Conservation (phyloP, 805 yeast genomes). For the Candida manassasensis region DNA sequence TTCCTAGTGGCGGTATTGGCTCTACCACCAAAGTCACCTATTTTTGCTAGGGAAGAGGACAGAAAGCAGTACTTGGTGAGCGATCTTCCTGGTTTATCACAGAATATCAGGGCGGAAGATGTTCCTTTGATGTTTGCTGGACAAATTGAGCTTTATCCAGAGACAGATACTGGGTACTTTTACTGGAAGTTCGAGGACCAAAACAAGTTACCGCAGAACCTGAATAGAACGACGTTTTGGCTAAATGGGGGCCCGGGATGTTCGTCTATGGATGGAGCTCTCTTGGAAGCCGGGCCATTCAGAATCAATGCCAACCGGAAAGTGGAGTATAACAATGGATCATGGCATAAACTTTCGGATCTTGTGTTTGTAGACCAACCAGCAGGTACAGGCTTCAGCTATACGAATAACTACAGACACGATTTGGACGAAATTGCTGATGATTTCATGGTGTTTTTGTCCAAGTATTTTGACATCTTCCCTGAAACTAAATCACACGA, state of each 20-base stretch:
- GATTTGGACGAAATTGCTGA: conserved; percentile 55
- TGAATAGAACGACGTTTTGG: conserved; percentile 67
- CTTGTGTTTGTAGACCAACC: conserved; percentile 92
- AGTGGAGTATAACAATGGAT: conserved; percentile 58
- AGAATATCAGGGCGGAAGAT: conserved; percentile 26
- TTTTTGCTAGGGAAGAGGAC: conserved; percentile 4
- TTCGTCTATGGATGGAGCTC: conserved; percentile 95
- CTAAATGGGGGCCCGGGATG: conserved; percentile 99
- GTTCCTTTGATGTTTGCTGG: conserved; percentile 61
- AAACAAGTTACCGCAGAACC: conserved; percentile 24
- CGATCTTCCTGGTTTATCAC: conserved; percentile 33
- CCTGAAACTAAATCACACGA: conserved; percentile 66
- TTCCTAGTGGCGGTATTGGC: conserved; percentile 3
- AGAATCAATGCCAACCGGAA: conserved; percentile 45
- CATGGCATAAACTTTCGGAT: conserved; percentile 81
- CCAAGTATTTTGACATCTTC: conserved; percentile 61
- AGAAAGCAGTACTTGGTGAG: conserved; percentile 22
- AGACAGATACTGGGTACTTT: conserved; percentile 56
- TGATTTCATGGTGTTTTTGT: conserved; percentile 63
- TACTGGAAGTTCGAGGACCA: conserved; percentile 67
- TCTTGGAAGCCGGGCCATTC: conserved; percentile 89
- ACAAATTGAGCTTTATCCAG: conserved; percentile 52
- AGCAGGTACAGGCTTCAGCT: conserved; percentile 86
- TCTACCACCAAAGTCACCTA: conserved; percentile 10
- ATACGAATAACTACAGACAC: conserved; percentile 47